A percentile compares a stretch with the other conserved stretches of the same genome.
Evolutionary conservation across 352 stramenopile genomes (phyloP).

Genomic region (Phytophthora syringae): DNA sequence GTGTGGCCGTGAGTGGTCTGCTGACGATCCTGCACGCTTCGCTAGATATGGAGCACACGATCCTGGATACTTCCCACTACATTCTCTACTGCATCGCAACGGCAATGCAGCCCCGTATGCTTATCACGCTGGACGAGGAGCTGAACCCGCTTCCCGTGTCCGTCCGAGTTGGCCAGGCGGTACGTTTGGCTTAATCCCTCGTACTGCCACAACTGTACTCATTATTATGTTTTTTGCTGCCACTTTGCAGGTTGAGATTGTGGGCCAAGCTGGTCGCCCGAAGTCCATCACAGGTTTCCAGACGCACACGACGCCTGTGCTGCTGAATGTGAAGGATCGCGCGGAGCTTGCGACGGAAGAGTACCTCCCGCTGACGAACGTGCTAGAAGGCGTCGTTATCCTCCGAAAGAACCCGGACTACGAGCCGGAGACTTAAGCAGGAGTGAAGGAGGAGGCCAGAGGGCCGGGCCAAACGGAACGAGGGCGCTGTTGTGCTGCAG

Average conservation of each 20-base stretch:
- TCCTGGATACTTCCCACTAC: slow-evolving; percentile 99
- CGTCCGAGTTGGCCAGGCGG: slow-evolving; percentile 98
- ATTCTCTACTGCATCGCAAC: slow-evolving; percentile 98
- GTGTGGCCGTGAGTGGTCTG: slow-evolving; percentile 94
- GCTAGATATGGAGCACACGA: slow-evolving; percentile 98
- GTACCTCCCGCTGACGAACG: slow-evolving; percentile 94
- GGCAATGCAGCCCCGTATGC: slow-evolving; percentile 98
- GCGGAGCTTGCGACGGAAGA: slow-evolving; percentile 98
- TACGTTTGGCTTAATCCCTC: slow-evolving; percentile 41
- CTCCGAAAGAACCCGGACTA: slow-evolving; percentile 97
- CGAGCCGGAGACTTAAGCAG: slow-evolving; percentile 75
- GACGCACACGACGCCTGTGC: slow-evolving; percentile 98
- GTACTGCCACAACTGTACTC: slow-evolving; percentile 10
- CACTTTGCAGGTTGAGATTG: slow-evolving; percentile 93
- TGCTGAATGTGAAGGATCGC: slow-evolving; percentile 98
- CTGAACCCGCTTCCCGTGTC: slow-evolving; percentile 96
- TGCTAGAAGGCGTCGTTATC: slow-evolving; percentile 99
- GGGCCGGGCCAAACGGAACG: slow-evolving; percentile 13
- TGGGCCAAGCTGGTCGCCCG: slow-evolving; percentile 98
- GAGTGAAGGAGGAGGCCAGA: slow-evolving; percentile 17
- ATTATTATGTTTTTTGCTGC: slow-evolving; percentile 13
- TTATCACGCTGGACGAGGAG: slow-evolving; percentile 98
- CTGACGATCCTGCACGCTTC: slow-evolving; percentile 96
- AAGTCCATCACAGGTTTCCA: slow-evolving; percentile 99
- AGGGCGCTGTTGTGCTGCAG: slow-evolving; percentile 26